Conservation (phyloP, 139 green algal species). For the Chlorella sorokiniana region DNA sequence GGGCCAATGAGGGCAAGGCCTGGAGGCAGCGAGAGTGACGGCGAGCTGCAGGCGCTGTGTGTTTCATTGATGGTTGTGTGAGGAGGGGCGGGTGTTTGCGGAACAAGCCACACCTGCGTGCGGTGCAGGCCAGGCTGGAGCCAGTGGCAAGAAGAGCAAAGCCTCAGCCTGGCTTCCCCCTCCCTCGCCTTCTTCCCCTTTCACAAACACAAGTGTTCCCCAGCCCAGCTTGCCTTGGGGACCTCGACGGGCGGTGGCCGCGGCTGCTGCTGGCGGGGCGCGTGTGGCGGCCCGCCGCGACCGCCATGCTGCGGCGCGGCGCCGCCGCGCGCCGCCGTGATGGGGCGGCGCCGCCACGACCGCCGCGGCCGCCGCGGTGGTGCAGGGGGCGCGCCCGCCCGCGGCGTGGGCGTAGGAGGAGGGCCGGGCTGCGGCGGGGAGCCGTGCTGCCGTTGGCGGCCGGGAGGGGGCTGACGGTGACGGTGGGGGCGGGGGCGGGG, state of each 20-base stretch:
- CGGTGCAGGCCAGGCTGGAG: no score
- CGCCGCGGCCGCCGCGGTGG: conserved; percentile 9
- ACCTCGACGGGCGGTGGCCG: conserved; percentile 16
- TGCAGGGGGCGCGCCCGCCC: conserved; percentile 2
- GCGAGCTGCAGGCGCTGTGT: no score
- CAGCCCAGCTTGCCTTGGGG: conserved; percentile 3
- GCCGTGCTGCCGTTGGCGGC: conserved; percentile 1
- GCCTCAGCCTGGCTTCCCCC: no score
- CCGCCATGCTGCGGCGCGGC: neutral
- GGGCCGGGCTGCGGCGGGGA: conserved; percentile 4
- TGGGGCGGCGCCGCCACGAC: neutral
- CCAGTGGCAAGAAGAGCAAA: no score
- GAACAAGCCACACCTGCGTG: no score
- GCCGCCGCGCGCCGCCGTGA: neutral
- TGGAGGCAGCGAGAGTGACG: neutral
- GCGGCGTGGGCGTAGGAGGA: conserved; percentile 9
- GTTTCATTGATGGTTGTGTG: no score
- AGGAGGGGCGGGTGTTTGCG: no score
- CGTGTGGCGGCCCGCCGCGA: conserved; percentile 1
- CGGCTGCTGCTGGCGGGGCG: conserved; percentile 11
- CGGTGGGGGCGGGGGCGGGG: conserved; percentile 7
- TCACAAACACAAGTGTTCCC: no score
- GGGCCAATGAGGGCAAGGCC: neutral
- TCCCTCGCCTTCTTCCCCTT: no score
- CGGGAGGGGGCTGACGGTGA: neutral